Evolutionary conservation across 441 rosid genomes (phyloP), one percentile per base, ranked within the genome.

Genomic region (Daphne laureola): DNA sequence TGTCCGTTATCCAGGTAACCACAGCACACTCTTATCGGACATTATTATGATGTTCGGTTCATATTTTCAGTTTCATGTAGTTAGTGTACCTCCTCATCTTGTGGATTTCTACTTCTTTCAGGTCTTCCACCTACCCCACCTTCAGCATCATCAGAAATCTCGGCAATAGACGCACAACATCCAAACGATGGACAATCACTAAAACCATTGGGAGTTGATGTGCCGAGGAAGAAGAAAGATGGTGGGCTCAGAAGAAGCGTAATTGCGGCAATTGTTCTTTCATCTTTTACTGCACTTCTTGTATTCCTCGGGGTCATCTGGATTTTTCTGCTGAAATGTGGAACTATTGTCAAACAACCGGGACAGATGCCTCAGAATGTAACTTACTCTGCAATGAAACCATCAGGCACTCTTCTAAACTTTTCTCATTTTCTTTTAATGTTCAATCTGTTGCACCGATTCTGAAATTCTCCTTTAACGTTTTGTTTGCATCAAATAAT

Each of bases 71-170:
- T 21, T 21, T 21, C 25, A 21, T 31, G 11, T 31, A 31, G 9
- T 31, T 31, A 31, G 11, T 31, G 11, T 31, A 31, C 38, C 38
- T 31, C 11, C 38, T 31, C 38, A 31, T 40, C 52, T 42, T 48
- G 8, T 41, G 40, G 54, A 47, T 40, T 58, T 35, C 21, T 49
- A 67, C 36, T 41, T 0, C 11, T 31, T 67, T 44, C 67, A 84
- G 87, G 93, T 63, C 85, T 85, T 58, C 93, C 89, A 17, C 80
- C 81, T 11, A 75, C 87, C 52, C 91, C 91, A 43, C 86, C 83
- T 58, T 73, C 73, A 17, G 60, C 62, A 18, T 70, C 63, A 59
- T 66, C 78, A 0, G 59, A 74, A 54, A 72, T 58, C 53, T 61
- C 77, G 17, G 63, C 60, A 0, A 23, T 44, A 5, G 73, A 80